Conservation (phyloP, 176 grass and related monocot species). For the Luzula sylvatica region DNA sequence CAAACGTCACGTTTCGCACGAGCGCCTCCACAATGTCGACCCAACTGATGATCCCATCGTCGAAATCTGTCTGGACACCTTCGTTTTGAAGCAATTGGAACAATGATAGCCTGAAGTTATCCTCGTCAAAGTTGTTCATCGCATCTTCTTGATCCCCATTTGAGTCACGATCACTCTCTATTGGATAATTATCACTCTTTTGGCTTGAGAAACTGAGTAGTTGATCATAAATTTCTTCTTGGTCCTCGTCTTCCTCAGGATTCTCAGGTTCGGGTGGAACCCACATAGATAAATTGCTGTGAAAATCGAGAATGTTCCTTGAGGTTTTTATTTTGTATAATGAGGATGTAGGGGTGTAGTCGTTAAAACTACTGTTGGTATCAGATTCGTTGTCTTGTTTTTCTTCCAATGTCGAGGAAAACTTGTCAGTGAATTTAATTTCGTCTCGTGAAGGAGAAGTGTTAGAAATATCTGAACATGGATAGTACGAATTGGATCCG, state of each 20-base stretch:
- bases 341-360: conserved; percentile 61
- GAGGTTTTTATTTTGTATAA: conserved; percentile 69
- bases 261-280: conserved; percentile 86
- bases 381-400: conserved; percentile 79
- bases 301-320: conserved; percentile 63
- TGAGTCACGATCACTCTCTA: conserved; percentile 64
- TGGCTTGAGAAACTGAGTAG: background rate
- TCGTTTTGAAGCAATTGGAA: conserved; percentile 74
- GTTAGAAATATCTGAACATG: conserved; percentile 28
- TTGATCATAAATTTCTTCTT: conserved; percentile 28
- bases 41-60: conserved; percentile 61
- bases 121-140: conserved; percentile 73
- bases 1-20: conserved; percentile 79
- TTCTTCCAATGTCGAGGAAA: conserved; percentile 21
- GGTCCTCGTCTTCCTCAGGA: conserved; percentile 61
- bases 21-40: conserved; percentile 81
- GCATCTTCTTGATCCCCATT: conserved; percentile 68
- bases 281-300: conserved; percentile 72
- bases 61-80: conserved; percentile 43
- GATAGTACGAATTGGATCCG: conserved; percentile 43
- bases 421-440: conserved; percentile 38
- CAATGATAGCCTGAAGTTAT: conserved; percentile 84
- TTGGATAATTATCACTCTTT: conserved; percentile 21
- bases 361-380: conserved; percentile 57
- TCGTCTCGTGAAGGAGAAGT: conserved; percentile 27